phyloP scores from a whole-genome alignment of 2,329 filamentous ascomycete genomes.

The Fusarium sp. region DNA sequence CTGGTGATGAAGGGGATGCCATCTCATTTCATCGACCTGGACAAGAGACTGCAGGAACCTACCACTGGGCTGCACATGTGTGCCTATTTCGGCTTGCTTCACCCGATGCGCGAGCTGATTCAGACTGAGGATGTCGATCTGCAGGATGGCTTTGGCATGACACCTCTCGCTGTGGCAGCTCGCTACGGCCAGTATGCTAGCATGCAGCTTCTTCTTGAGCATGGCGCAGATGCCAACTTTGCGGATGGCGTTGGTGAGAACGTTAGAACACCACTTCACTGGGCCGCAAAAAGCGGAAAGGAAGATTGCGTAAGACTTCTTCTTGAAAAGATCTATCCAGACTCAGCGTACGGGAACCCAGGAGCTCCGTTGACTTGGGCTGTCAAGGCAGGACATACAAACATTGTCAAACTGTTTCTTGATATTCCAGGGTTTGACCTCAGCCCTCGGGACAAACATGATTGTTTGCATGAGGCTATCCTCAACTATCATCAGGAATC shows the following conservation, averaged over 20 bases:
- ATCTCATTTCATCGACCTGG: background rate
- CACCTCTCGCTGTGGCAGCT: background rate
- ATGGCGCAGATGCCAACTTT: background rate
- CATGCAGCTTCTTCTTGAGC: background rate
- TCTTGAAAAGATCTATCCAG: no score
- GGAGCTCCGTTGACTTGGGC: no score
- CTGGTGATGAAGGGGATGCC: background rate
- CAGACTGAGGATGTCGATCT: background rate
- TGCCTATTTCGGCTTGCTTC: background rate
- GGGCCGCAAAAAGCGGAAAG: no score
- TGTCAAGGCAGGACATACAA: no score
- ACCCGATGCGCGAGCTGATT: background rate
- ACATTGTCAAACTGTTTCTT: no score
- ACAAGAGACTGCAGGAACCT: background rate
- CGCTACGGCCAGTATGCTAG: background rate
- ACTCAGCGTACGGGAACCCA: no score
- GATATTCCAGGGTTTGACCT: no score
- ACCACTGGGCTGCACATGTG: background rate
- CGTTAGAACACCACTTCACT: background rate
- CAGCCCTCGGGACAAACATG: no score
- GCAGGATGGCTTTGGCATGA: background rate
- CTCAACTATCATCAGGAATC: no score
- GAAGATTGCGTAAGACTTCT: no score
- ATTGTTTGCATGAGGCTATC: no score
- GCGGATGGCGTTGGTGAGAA: background rate